These are phyloP conservation scores for Camelina neglecta DNA, from an alignment of 345 rosid species.

Conservation along the genomic window DNA sequence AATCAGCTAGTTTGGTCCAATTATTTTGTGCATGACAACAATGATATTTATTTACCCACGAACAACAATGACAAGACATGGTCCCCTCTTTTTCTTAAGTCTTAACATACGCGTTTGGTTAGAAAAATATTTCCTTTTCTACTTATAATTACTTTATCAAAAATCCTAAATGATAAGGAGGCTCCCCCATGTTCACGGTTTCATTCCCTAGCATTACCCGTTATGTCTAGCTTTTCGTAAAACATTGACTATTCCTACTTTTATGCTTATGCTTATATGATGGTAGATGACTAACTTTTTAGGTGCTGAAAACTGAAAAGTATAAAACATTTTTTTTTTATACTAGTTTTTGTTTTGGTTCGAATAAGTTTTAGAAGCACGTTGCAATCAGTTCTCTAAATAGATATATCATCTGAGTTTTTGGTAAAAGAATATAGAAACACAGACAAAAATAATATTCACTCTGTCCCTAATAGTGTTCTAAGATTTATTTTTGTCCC, in stretches of 20 bases:
- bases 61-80: background rate
- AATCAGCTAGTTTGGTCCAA: background rate
- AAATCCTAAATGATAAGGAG: conserved; percentile 19
- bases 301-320: background rate
- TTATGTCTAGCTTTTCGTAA: conserved; percentile 37
- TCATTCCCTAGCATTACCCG: conserved; percentile 30
- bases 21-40: background rate
- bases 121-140: no score
- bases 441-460: background rate
- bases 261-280: background rate
- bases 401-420: background rate
- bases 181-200: conserved; percentile 44
- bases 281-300: conserved; percentile 1
- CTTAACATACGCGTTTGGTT: no score
- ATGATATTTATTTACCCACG: background rate
- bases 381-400: background rate
- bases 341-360: background rate
- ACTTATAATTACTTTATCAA: background rate
- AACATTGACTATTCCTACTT: conserved; percentile 36
- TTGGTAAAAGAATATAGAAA: background rate
- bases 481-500: no score
- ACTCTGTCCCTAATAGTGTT: no score
- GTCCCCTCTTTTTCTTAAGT: background rate
- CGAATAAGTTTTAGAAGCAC: background rate
- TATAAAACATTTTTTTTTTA: background rate